Percentiles rank a stretch among this genome's conserved stretches.
Conservation (phyloP, 352 stramenopile genomes). For the Phytophthora podocarpi region DNA sequence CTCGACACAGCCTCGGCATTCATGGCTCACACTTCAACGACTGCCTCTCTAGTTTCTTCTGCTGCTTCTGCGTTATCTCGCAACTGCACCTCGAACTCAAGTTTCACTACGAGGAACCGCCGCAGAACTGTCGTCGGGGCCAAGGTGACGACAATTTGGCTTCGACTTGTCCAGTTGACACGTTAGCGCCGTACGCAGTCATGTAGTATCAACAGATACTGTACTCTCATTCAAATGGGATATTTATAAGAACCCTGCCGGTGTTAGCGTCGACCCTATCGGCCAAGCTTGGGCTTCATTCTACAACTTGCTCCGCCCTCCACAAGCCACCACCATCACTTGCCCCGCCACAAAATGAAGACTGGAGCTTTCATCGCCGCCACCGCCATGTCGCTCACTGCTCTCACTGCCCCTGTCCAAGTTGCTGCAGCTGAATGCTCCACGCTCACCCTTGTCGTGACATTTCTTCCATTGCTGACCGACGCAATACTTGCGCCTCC, state of each 20-base stretch:
- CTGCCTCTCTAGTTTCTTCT: slow-evolving; percentile 44
- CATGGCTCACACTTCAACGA: slow-evolving; percentile 42
- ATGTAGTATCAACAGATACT: slow-evolving; percentile 21
- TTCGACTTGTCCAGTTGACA: slow-evolving; percentile 18
- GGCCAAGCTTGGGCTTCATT: slow-evolving; percentile 17
- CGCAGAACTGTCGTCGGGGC: neutral
- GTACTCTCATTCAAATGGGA: slow-evolving; percentile 1
- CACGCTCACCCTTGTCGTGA: slow-evolving; percentile 21
- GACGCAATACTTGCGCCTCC: slow-evolving; percentile 31
- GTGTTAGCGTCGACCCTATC: neutral
- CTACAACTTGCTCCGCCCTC: slow-evolving; percentile 10
- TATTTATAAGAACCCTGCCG: neutral
- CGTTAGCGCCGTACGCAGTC: slow-evolving; percentile 34
- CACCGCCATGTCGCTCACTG: slow-evolving; percentile 8
- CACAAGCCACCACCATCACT: slow-evolving; percentile 11
- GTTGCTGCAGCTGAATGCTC: slow-evolving; percentile 26
- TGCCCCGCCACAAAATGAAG: slow-evolving; percentile 19
- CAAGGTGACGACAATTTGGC: slow-evolving; percentile 8
- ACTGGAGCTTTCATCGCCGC: slow-evolving; percentile 17
- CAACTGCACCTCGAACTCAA: slow-evolving; percentile 51
- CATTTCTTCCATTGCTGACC: slow-evolving; percentile 21
- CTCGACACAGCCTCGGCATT: slow-evolving; percentile 50
- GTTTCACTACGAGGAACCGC: slow-evolving; percentile 34
- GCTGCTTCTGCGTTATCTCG: slow-evolving; percentile 58
- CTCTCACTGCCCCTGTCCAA: slow-evolving; percentile 6